Evolutionary conservation across 2,329 filamentous ascomycete species (phyloP).

Genomic region (Fonsecaea monophora): DNA sequence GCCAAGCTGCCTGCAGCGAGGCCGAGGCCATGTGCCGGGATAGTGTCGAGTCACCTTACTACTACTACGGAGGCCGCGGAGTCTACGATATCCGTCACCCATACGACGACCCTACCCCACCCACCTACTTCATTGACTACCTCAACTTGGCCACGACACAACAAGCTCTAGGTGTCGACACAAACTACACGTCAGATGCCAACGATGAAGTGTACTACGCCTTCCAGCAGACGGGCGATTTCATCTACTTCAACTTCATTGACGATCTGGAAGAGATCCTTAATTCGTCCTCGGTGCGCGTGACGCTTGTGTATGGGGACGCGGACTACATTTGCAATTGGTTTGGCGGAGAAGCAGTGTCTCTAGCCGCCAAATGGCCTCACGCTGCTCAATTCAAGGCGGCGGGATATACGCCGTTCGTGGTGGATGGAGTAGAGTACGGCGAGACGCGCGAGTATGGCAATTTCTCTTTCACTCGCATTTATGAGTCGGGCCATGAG

Average conservation of each 20-base stretch:
- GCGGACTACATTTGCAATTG: conserved; percentile 63
- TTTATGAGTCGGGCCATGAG: conserved; percentile 71
- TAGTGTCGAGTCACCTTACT: conserved; percentile 65
- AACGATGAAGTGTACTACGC: conserved; percentile 52
- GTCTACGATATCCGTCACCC: conserved; percentile 68
- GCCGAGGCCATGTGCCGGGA: conserved; percentile 63
- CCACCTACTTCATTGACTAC: conserved; percentile 66
- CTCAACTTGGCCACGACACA: conserved; percentile 63
- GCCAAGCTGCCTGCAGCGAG: conserved; percentile 58
- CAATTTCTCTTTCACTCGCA: conserved; percentile 72
- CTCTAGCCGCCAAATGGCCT: conserved; percentile 62
- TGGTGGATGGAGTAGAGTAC: conserved; percentile 70
- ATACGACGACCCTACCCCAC: conserved; percentile 66
- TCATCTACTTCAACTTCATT: conserved; percentile 68
- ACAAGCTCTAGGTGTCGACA: conserved; percentile 64
- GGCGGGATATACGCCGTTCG: conserved; percentile 75
- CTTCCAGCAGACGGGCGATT: conserved; percentile 65
- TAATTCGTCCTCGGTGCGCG: conserved; percentile 65
- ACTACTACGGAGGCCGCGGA: conserved; percentile 60
- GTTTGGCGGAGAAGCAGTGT: conserved; percentile 76
- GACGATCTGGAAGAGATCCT: conserved; percentile 66
- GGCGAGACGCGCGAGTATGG: conserved; percentile 78
- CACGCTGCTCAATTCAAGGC: conserved; percentile 64
- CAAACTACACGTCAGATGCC: conserved; percentile 62
- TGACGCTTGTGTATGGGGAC: conserved; percentile 75